These are phyloP conservation scores for Centrapalus pauciflorus DNA, from an alignment of 129 eudicot genomes.

Conservation along the genomic window DNA sequence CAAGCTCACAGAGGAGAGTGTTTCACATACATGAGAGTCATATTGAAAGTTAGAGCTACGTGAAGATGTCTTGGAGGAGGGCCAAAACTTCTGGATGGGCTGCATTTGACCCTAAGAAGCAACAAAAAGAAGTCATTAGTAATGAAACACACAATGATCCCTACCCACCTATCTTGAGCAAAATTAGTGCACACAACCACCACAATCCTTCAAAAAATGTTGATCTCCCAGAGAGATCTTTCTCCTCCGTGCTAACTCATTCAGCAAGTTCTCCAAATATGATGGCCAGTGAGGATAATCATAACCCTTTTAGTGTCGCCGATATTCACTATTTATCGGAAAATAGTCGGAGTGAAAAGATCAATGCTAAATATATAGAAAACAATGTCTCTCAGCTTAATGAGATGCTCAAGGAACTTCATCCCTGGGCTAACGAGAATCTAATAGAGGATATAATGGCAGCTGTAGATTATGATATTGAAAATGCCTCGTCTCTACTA, in stretches of 20 bases:
- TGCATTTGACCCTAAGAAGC: slow-evolving; percentile 67
- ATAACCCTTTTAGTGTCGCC: slow-evolving; percentile 4
- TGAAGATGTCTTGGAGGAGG: slow-evolving; percentile 48
- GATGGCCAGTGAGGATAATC: background rate
- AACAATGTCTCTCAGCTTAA: background rate
- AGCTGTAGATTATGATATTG: slow-evolving; percentile 54
- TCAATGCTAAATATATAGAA: background rate
- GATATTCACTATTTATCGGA: slow-evolving; percentile 12
- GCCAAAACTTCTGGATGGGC: slow-evolving; percentile 76
- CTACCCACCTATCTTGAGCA: slow-evolving; percentile 56
- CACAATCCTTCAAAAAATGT: slow-evolving; percentile 21
- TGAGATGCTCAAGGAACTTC: slow-evolving; percentile 47
- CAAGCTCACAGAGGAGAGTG: background rate
- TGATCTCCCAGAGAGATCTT: slow-evolving; percentile 32
- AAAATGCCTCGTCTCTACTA: slow-evolving; percentile 47
- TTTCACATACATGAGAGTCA: slow-evolving; percentile 1
- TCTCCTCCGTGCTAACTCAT: slow-evolving; percentile 46
- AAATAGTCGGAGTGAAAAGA: slow-evolving; percentile 9
- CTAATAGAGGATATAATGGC: slow-evolving; percentile 68
- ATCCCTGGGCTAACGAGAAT: slow-evolving; percentile 73
- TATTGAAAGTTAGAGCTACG: slow-evolving; percentile 1
- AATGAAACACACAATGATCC: slow-evolving; percentile 34
- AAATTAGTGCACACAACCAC: slow-evolving; percentile 7
- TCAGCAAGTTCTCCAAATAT: slow-evolving; percentile 33
- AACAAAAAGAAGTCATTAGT: slow-evolving; percentile 26